Evolutionary conservation across 306 rosid species (phyloP).

Genomic region (Castanea mollissima): DNA sequence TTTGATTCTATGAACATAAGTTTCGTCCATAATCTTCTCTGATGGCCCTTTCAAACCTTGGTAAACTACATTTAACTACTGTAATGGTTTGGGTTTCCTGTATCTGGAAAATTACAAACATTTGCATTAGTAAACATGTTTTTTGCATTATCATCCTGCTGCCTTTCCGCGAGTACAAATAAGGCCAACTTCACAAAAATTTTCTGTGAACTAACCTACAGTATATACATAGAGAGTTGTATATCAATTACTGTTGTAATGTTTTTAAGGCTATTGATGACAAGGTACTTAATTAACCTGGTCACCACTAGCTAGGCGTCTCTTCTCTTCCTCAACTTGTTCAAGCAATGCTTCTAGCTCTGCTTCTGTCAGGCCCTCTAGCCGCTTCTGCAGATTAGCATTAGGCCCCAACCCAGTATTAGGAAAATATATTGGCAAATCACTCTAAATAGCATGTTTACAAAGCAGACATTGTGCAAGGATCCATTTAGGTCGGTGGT

Average conservation of each 20-base stretch:
- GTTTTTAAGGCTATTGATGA: slow-evolving; percentile 19
- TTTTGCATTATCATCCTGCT: background rate
- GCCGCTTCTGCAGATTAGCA: slow-evolving; percentile 77
- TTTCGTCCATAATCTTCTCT: too few relatives aligned
- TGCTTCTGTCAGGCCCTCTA: slow-evolving; percentile 93
- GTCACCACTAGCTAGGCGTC: slow-evolving; percentile 43
- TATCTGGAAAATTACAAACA: too few relatives aligned
- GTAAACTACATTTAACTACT: too few relatives aligned
- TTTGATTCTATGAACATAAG: too few relatives aligned
- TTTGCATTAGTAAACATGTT: background rate
- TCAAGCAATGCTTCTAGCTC: slow-evolving; percentile 81
- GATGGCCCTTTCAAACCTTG: too few relatives aligned
- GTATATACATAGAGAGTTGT: slow-evolving; percentile 6
- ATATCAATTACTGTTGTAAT: slow-evolving; percentile 12
- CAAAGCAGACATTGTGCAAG: too few relatives aligned
- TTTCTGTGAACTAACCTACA: slow-evolving; percentile 2
- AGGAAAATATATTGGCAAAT: slow-evolving; percentile 1
- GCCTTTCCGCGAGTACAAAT: background rate
- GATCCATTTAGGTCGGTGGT: too few relatives aligned
- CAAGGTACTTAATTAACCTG: slow-evolving; percentile 43
- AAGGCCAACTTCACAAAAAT: background rate
- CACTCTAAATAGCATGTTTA: background rate
- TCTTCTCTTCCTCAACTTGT: slow-evolving; percentile 96
- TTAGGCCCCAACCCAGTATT: background rate
- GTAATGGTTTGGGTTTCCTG: too few relatives aligned